Conservation (phyloP, 2,329 filamentous ascomycete species). For the Chalaropsis ovoidea region DNA sequence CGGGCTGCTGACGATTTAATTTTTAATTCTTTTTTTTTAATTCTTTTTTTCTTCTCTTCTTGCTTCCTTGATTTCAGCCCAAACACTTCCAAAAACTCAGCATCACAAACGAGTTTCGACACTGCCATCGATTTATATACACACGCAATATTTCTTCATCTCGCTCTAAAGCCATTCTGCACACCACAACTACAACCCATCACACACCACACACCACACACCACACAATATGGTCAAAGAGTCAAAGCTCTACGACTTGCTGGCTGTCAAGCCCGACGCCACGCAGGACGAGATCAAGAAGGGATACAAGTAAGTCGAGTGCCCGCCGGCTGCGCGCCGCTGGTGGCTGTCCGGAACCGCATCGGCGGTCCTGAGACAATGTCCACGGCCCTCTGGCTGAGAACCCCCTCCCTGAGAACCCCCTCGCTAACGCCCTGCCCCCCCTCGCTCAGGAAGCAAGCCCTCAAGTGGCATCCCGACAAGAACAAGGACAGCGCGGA, state of each 20-base stretch:
- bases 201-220: constrained; percentile 15
- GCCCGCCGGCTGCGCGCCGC: too few relatives aligned
- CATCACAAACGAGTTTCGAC: background rate
- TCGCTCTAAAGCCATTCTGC: background rate
- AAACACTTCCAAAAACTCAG: background rate
- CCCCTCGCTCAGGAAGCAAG: constrained; percentile 55
- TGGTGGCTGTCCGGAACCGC: too few relatives aligned
- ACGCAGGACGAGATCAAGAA: constrained; percentile 95
- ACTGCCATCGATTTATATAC: too few relatives aligned
- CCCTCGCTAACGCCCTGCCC: background rate
- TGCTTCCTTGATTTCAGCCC: background rate
- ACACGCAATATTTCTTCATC: background rate
- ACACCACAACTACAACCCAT: background rate
- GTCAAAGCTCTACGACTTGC: constrained; percentile 85
- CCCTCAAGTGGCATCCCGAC: constrained; percentile 88
- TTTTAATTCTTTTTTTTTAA: background rate
- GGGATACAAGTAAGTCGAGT: constrained; percentile 63
- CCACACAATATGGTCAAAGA: constrained; percentile 69
- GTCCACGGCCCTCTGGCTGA: too few relatives aligned
- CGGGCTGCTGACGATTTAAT: background rate
- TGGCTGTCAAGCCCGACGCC: constrained; percentile 68
- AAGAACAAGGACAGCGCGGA: constrained; percentile 90
- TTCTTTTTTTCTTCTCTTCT: background rate
- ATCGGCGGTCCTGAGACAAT: too few relatives aligned
- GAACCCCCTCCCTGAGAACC: too few relatives aligned